Percentiles rank a stretch among this genome's conserved stretches.
phyloP scores from a whole-genome alignment of 441 rosid genomes.

The Erodium moschatum region DNA sequence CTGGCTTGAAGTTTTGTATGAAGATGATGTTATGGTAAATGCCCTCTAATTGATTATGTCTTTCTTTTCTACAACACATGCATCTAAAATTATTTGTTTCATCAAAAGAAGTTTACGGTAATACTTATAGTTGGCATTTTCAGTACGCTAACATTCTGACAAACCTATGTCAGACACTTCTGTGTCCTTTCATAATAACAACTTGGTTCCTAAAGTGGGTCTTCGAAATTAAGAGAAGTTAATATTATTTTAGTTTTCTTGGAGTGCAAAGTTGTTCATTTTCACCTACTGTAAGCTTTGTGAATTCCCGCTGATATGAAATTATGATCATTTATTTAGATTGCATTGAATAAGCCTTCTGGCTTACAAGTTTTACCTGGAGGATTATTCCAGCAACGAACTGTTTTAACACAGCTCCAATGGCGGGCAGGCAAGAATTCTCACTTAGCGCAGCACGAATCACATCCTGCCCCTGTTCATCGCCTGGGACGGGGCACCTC shows the following conservation, averaged over 20 bases:
- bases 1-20: constrained; percentile 44
- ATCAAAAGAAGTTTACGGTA: background rate
- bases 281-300: background rate
- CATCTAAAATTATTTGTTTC: background rate
- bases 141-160: background rate
- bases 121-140: background rate
- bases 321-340: constrained; percentile 31
- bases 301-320: constrained; percentile 15
- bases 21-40: constrained; percentile 66
- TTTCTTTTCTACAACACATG: background rate
- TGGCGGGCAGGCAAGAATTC: constrained; percentile 41
- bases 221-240: background rate
- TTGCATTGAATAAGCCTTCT: constrained; percentile 83
- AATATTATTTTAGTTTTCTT: background rate
- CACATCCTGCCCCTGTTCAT: constrained; percentile 80
- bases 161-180: background rate
- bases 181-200: background rate
- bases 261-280: constrained; percentile 9
- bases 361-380: constrained; percentile 91
- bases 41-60: background rate
- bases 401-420: constrained; percentile 66
- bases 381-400: constrained; percentile 86
- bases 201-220: background rate
- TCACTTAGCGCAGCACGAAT: constrained; percentile 26
- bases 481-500: constrained; percentile 86